Evolutionary conservation across 2,329 filamentous ascomycete species (phyloP), one percentile per base, ranked within the genome.

Genomic region (Bisporella sp.): DNA sequence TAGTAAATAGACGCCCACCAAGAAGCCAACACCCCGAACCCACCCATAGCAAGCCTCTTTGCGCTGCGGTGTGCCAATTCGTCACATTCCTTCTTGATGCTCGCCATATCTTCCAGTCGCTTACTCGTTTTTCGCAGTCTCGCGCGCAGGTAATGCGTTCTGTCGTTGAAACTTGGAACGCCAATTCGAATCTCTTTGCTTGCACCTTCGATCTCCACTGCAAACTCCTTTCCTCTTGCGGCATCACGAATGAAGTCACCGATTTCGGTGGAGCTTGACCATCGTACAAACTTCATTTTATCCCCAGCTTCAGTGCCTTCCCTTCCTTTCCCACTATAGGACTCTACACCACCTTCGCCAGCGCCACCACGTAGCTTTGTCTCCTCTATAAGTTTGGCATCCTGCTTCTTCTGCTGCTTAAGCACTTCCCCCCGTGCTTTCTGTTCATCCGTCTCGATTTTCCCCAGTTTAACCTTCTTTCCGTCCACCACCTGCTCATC

Each of bases 221-320:
- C 82, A 63, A 96, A 96, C 63, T 95, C 89, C 49, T 87, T 82
- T 0, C 87, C 88, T 3, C 88, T 76, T 0, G 90, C 88, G 0
- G 91, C 90, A 64, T 96, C 91, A 6, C 89, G 82, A 57, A 96
- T 93, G 63, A 96, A 96, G 69, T 96, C 91, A 7, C 91, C 91
- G 32, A 96, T 86, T 65, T 96, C 91, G 1, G 91, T 96, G 31
- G 84, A 88, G 41, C 83, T 82, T 42, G 85, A 90, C 91, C 91
- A 96, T 31, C 89, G 83, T 2, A 96, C 88, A 72, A 92, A 93
- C 48, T 81, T 78, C 50, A 76, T 46, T 21, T 59, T 48, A 2
- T 47, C 45, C 3, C 45, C 21, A 1, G 49, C 9, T 12, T 51
- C 44, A 5, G 54, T 45, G 3, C 71, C 37, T 59, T 87, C 81